phyloP scores from a whole-genome alignment of 768 basidiomycete genomes.

The Coprinopsis strossmayeri region DNA sequence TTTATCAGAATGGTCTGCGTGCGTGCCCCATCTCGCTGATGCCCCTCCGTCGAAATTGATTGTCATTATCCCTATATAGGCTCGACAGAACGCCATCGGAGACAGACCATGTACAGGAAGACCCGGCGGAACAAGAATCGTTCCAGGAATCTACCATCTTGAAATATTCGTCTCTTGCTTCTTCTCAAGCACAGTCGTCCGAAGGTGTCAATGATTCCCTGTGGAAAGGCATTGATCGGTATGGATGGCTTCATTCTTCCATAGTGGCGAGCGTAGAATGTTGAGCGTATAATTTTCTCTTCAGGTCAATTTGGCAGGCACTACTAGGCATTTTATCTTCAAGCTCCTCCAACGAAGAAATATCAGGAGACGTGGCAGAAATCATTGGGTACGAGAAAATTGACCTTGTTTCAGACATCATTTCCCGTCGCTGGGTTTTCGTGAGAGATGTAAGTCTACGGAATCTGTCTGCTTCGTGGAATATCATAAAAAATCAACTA shows the following conservation, averaged over 20 bases:
- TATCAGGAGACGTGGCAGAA: constrained; percentile 74
- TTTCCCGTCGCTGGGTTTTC: constrained; percentile 47
- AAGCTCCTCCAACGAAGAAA: constrained; percentile 52
- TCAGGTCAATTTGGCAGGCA: constrained; percentile 19
- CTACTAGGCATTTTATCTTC: constrained; percentile 39
- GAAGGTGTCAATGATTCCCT: not conserved
- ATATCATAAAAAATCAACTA: too few species aligned
- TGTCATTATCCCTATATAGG: too few species aligned
- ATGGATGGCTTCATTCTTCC: not conserved
- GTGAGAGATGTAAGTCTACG: constrained; percentile 38
- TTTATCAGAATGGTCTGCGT: not conserved
- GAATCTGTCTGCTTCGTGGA: not conserved
- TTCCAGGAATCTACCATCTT: not conserved
- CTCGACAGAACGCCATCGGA: too few species aligned
- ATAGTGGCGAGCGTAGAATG: not conserved
- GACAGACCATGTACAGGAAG: too few species aligned
- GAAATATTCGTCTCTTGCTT: not conserved
- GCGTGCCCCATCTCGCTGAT: too few species aligned
- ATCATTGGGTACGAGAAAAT: constrained; percentile 81
- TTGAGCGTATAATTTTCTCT: not conserved
- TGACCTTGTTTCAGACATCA: constrained; percentile 66
- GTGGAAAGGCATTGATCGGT: constrained; percentile 4
- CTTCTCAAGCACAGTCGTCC: not conserved
- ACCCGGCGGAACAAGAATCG: not conserved
- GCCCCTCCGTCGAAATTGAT: too few species aligned